These are phyloP conservation scores for Colletotrichum lindemuthianum DNA, from an alignment of 2,329 filamentous ascomycete species.

Conservation along the genomic window DNA sequence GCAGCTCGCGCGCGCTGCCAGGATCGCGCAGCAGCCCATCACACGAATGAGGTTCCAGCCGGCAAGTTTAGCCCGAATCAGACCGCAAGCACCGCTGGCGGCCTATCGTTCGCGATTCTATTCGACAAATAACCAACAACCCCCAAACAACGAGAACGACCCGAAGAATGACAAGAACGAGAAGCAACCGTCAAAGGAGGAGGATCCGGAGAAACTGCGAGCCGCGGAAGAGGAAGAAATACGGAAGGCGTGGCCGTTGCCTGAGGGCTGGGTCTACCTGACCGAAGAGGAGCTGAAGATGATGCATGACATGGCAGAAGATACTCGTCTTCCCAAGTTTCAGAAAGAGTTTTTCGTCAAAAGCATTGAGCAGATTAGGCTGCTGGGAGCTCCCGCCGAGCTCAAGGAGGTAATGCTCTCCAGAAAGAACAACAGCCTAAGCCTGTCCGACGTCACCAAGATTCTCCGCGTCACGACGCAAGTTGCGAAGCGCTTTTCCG, in stretches of 20 bases:
- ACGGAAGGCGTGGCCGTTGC: conserved; percentile 47
- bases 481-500: conserved; percentile 57
- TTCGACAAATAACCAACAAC: conserved; percentile 50
- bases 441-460: conserved; percentile 64
- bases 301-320: conserved; percentile 64
- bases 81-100: conserved; percentile 46
- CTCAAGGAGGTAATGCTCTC: conserved; percentile 67
- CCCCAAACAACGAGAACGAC: conserved; percentile 47
- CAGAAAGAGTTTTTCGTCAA: conserved; percentile 69
- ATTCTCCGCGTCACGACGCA: conserved; percentile 65
- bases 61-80: conserved; percentile 44
- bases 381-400: conserved; percentile 76
- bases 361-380: conserved; percentile 70
- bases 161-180: conserved; percentile 39
- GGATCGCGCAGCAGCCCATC: conserved; percentile 63
- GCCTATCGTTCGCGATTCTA: conserved; percentile 45
- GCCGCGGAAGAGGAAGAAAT: conserved; percentile 38
- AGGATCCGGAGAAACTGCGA: conserved; percentile 37
- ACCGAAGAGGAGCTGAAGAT: conserved; percentile 58
- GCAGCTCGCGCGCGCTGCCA: conserved; percentile 71
- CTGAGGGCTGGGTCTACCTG: conserved; percentile 59
- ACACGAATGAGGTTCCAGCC: conserved; percentile 56
- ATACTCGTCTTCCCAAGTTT: conserved; percentile 70
- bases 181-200: conserved; percentile 38
- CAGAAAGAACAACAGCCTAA: conserved; percentile 62